Evolutionary conservation across 192 early-diverging fungal species (phyloP).

Genomic region (Gryganskiella cystojenkinii): DNA sequence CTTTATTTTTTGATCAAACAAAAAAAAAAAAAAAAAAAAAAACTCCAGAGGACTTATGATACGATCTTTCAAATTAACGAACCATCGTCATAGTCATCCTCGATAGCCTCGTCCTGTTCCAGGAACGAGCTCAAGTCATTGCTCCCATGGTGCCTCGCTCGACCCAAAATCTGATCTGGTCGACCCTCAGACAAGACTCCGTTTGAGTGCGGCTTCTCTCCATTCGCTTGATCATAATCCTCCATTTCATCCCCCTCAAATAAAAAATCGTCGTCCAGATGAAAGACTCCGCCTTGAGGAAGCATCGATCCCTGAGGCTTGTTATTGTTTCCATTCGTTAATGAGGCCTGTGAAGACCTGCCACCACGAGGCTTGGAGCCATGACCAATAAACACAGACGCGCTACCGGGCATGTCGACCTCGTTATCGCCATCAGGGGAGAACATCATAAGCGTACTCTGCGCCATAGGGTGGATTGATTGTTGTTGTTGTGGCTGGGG

Average conservation of each 20-base stretch:
- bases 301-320: slow-evolving; percentile 15
- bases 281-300: slow-evolving; percentile 43
- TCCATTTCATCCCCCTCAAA: not conserved
- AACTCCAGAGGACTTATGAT: not conserved
- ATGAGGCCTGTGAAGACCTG: not conserved
- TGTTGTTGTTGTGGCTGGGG: not conserved
- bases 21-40: slow-evolving; percentile 15
- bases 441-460: slow-evolving; percentile 57
- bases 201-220: not conserved
- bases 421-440: slow-evolving; percentile 71
- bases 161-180: not conserved
- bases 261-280: slow-evolving; percentile 33
- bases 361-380: not conserved
- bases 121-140: slow-evolving; percentile 8
- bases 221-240: not conserved
- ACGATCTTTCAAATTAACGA: slow-evolving; percentile 17
- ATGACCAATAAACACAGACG: slow-evolving; percentile 28
- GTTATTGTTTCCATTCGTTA: not conserved
- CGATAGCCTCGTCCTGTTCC: slow-evolving; percentile 18
- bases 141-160: not conserved
- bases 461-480: slow-evolving; percentile 27
- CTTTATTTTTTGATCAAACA: not conserved
- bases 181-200: slow-evolving; percentile 10
- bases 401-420: slow-evolving; percentile 56
- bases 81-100: slow-evolving; percentile 26